Evolutionary conservation across 78 protist species (phyloP).

Genomic region (Emiliania huxleyi): DNA sequence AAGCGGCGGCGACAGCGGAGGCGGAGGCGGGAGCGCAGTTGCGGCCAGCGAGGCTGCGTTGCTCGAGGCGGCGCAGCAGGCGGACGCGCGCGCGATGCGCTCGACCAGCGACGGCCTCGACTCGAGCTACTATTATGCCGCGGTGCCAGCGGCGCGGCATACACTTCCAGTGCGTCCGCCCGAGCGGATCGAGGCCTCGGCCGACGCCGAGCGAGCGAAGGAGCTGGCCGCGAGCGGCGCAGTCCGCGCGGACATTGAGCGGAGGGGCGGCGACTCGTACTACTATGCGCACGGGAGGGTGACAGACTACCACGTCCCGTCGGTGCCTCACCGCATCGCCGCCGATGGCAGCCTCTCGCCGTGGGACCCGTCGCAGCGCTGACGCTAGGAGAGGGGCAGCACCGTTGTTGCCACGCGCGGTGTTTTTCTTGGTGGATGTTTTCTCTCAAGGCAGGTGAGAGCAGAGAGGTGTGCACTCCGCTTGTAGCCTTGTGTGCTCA

Average conservation of each 20-base stretch:
- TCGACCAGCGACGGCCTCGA: not conserved
- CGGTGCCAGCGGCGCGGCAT: not conserved
- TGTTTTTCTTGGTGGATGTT: too few species aligned
- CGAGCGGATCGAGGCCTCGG: not conserved
- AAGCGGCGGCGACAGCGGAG: not conserved
- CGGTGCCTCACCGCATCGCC: not conserved
- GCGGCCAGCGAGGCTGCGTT: not conserved
- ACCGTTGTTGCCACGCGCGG: too few species aligned
- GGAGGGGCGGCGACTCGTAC: not conserved
- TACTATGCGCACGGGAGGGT: not conserved
- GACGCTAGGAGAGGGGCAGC: too few species aligned
- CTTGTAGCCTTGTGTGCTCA: too few species aligned
- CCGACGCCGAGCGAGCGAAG: not conserved
- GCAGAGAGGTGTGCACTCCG: too few species aligned
- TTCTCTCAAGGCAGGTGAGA: too few species aligned
- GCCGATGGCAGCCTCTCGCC: not conserved
- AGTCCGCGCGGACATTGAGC: not conserved
- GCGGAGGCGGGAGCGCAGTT: not conserved
- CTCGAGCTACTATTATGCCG: not conserved
- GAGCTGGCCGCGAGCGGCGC: not conserved
- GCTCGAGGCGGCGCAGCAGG: not conserved
- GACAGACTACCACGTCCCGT: not conserved
- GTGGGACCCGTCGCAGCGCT: not conserved
- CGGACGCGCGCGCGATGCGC: not conserved
- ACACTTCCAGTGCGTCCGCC: not conserved